Evolutionary conservation across 345 rosid genomes (phyloP).

Genomic region (Syzygium aromaticum): DNA sequence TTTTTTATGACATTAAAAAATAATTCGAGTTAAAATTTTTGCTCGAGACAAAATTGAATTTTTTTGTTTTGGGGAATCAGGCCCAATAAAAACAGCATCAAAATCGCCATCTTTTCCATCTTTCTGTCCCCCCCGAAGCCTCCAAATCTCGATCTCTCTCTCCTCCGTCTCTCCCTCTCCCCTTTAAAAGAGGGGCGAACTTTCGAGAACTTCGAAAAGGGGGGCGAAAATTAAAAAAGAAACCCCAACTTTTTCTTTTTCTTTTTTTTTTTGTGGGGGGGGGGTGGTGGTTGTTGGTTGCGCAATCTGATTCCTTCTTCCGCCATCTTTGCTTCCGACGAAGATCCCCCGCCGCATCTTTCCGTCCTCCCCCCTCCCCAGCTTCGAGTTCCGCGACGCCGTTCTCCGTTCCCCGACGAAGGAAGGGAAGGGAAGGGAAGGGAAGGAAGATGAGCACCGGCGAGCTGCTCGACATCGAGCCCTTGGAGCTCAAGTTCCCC

Average conservation of each 20-base stretch:
- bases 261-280: no score
- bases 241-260: not conserved
- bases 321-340: not conserved
- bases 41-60: accelerated
- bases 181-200: not conserved
- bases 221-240: not conserved
- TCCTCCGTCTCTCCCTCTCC: not conserved
- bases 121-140: not conserved
- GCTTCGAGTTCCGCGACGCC: no score
- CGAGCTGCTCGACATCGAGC: constrained; percentile 66
- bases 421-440: not conserved
- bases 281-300: no score
- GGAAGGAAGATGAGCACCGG: constrained; percentile 44
- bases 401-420: not conserved
- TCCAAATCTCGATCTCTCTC: not conserved
- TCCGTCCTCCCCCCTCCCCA: no score
- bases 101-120: not conserved
- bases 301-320: not conserved
- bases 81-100: no score
- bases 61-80: no score
- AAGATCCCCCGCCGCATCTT: not conserved
- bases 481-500: constrained; percentile 70
- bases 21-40: no score
- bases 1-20: no score
- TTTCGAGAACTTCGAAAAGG: not conserved